phyloP scores from a whole-genome alignment of 805 yeast species.

The Debaryomyces castellii region DNA sequence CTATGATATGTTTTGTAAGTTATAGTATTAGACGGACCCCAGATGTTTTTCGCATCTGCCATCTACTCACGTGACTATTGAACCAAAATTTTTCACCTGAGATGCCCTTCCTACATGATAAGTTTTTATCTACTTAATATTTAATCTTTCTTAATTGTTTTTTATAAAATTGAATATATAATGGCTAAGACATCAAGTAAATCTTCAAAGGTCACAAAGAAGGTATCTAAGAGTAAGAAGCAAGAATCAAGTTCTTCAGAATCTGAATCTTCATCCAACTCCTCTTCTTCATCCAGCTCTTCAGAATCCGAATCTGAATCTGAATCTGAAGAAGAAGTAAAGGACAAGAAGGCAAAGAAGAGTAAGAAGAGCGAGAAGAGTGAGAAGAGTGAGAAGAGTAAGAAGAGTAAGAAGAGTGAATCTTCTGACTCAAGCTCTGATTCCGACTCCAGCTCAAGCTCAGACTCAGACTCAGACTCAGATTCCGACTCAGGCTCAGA shows the following conservation, averaged over 20 bases:
- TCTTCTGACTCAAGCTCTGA: conserved; percentile 29
- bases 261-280: conserved; percentile 13
- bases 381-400: conserved; percentile 16
- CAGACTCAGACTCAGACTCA: conserved; percentile 29
- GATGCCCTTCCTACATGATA: conserved; percentile 5
- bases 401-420: conserved; percentile 14
- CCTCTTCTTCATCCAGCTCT: conserved; percentile 22
- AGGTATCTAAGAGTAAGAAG: conserved; percentile 20
- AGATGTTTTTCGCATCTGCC: background rate
- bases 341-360: conserved; percentile 13
- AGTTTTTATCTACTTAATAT: background rate
- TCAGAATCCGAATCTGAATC: conserved; percentile 21
- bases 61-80: background rate
- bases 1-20: no score
- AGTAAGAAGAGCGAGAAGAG: conserved; percentile 12
- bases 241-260: conserved; percentile 14
- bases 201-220: conserved; percentile 25
- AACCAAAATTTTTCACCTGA: conserved; percentile 6
- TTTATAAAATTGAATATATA: conserved; percentile 8
- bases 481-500: conserved; percentile 24
- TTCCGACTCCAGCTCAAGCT: conserved; percentile 30
- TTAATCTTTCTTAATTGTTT: conserved; percentile 1
- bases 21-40: no score
- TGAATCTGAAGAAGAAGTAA: conserved; percentile 23
- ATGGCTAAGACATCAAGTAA: conserved; percentile 42